Conservation (phyloP, 2,329 filamentous ascomycete genomes). For the Colletotrichum viniferum region DNA sequence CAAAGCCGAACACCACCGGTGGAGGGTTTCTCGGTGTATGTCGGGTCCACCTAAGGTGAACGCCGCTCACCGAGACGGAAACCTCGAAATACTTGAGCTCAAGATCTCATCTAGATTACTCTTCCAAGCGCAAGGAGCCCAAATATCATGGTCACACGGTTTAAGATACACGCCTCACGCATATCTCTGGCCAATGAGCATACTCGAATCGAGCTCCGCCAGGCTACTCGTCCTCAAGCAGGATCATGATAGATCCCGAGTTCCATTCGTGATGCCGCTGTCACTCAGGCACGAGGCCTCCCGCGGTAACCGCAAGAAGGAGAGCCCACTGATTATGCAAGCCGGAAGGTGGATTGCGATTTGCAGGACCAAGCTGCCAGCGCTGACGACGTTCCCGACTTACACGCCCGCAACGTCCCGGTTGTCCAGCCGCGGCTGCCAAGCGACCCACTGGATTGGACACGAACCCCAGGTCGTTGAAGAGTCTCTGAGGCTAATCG, state of each 20-base stretch:
- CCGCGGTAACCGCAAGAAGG: neutral
- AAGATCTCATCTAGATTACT: neutral
- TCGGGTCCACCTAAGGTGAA: neutral
- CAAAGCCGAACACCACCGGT: neutral
- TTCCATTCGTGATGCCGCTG: neutral
- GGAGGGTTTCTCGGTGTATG: neutral
- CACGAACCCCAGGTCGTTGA: constrained; percentile 3
- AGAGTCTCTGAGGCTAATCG: constrained; percentile 11
- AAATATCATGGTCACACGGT: neutral
- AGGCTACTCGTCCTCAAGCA: neutral
- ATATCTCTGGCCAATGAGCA: neutral
- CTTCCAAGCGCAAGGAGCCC: neutral
- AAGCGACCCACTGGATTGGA: neutral
- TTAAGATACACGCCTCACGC: neutral
- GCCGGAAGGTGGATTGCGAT: neutral
- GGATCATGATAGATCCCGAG: neutral
- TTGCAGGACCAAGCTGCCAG: neutral
- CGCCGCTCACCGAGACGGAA: neutral
- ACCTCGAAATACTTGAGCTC: neutral
- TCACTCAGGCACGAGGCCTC: neutral
- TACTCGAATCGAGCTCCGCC: neutral
- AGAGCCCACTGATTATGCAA: constrained; percentile 4
- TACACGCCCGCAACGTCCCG: constrained; percentile 8
- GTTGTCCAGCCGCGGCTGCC: neutral
- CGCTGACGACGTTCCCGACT: neutral